phyloP scores from a whole-genome alignment of 2,329 filamentous ascomycete genomes.

The Claviceps fusiformis region DNA sequence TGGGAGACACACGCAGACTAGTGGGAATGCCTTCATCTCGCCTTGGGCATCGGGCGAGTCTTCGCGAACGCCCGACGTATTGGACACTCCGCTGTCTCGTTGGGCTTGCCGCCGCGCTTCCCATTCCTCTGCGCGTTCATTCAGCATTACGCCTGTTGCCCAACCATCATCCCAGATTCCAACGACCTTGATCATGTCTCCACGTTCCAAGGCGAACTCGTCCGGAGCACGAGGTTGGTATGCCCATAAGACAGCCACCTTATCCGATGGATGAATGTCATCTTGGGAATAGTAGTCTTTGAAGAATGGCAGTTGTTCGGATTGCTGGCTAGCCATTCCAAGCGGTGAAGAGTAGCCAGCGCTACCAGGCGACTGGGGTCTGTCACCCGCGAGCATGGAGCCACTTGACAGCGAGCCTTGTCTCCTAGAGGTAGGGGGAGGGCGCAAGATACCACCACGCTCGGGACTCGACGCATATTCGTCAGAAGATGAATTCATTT shows the following conservation, averaged over 20 bases:
- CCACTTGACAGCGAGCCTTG: conserved; percentile 82
- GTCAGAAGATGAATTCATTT: conserved; percentile 56
- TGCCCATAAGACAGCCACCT: conserved; percentile 86
- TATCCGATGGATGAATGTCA: conserved; percentile 83
- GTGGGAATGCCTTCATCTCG: conserved; percentile 94
- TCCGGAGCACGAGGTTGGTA: conserved; percentile 90
- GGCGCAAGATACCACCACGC: conserved; percentile 41
- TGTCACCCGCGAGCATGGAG: conserved; percentile 58
- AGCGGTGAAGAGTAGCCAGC: conserved; percentile 71
- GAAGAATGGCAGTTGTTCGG: conserved; percentile 90
- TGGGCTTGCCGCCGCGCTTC: conserved; percentile 63
- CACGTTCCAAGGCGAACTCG: conserved; percentile 84
- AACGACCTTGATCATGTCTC: conserved; percentile 95
- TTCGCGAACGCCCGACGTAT: conserved; percentile 52
- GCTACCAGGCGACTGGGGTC: conserved; percentile 61
- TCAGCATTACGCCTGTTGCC: conserved; percentile 81
- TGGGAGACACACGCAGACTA: conserved; percentile 90
- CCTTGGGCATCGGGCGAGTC: conserved; percentile 50
- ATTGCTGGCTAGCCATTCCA: conserved; percentile 75
- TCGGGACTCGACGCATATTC: conserved; percentile 59
- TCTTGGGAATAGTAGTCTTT: conserved; percentile 98
- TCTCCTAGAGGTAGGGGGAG: conserved; percentile 50
- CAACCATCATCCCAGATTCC: conserved; percentile 99
- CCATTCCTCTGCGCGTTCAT: conserved; percentile 80
- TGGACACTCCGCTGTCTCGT: conserved; percentile 86